Evolutionary conservation across 768 basidiomycete genomes (phyloP), one percentile per base, ranked within the genome.

Genomic region (Leccinum longicurvipes): DNA sequence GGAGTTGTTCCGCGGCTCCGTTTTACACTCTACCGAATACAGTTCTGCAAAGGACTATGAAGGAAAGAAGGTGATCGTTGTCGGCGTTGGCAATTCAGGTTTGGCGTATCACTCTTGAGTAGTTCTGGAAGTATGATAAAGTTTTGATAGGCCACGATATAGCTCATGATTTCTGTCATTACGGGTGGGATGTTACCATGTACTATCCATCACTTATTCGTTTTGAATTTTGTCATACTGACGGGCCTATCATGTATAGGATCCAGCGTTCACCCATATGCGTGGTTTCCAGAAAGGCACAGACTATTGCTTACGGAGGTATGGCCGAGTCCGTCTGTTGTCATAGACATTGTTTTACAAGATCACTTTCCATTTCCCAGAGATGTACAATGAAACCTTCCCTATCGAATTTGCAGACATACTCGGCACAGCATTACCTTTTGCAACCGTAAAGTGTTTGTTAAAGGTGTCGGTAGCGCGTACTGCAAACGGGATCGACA

Each of bases 1-100:
- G 77, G 78, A 81, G 28, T 66, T 64, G 6, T 86, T 82, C 68
- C 76, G 73, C 58, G 84, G 86, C 9, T 60, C 73, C 19, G 60
- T 81, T 7, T 51, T 80, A 5, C 86, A 89, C 63, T 86, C 85
- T 0, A 71, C 74, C 2, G 59, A 75, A 23, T 80, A 81, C 64
- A 79, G 71, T 15, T 72, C 72, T 14, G 80, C 78, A 0, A 50
- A 64, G 2, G 79, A 77, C 10, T 77, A 79, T 61, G 55, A 60
- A 10, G 84, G 84, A 10, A 87, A 87, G 74, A 86, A 82, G 61
- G 84, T 79, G 4, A 74, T 87, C 4, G 74, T 89, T 8, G 72
- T 89, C 6, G 86, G 87, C 6, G 79, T 86, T 14, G 79, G 81
- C 49, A 86, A 80, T 47, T 85, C 85, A 39, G 82, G 79, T 81